Base-by-base conservation (phyloP, 768 basidiomycete genomes). In the Kondoa malvinella region DNA sequence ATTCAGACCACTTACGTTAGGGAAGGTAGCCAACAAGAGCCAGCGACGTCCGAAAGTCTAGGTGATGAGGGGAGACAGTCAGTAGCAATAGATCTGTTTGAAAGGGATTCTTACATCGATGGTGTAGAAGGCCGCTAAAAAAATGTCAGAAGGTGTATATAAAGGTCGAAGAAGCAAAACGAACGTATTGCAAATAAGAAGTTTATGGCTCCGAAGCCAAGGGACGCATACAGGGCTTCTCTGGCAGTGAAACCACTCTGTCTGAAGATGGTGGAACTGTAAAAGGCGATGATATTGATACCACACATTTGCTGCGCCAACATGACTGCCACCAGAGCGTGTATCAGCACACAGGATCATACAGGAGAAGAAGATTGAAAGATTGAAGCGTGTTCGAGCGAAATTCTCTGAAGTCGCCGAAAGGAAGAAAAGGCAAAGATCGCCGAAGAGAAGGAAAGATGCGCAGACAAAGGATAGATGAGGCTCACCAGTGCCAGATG, bases 1-100 rank as follows among this genome's bases (percentile, higher is more conserved):
- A 60, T 27, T 14, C 26, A 14, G 30, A 29, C 59, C 15, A 26
- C n/a, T 50, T 14, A 65, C 57, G 34, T 83, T 82, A 0, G 88
- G 88, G 81, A 89, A 89, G 0, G 87, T 88, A 72, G 83, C 83
- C 16, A 89, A 76, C 14, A 89, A 79, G 1, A 89, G 80, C 66
- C 84, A 84, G n/a, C 88, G 84, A 40, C 88, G 82, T 14, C 88
- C 88, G 72, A 83, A 88, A 0, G 85, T 66, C 40, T 50, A 50
- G 21, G 21, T 50, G 21, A 21, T 50, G 8, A 21, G n/a, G 40
- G 8, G 8, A 8, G 21, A 8, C 40, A 21, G 40, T 50, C 40
- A 50, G 40, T 50, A 21, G 12, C 21, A 8, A 50, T 50, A 8
- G 40, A 50, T 8, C 40, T 50, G 8, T 8, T 21, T 50, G 8